Conservation (phyloP, 805 yeast species). For the Wickerhamiella slavikovae region DNA sequence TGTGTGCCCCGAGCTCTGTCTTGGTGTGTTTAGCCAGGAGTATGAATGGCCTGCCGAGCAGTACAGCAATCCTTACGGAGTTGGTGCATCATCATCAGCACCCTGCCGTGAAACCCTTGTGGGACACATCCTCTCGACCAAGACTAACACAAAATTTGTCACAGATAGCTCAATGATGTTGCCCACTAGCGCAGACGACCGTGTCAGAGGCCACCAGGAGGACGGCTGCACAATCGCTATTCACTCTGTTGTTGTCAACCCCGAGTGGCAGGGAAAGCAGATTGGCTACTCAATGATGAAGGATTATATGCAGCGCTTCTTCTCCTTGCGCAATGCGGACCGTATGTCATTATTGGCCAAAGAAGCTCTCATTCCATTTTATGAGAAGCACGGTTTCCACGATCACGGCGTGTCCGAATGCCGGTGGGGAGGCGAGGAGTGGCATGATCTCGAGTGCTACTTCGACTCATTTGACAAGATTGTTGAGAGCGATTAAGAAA, state of each 20-base stretch:
- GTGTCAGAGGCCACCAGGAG: constrained; percentile 55
- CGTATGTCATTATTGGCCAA: constrained; percentile 58
- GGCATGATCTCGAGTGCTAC: constrained; percentile 22
- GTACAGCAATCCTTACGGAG: constrained; percentile 11
- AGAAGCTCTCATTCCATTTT: constrained; percentile 47
- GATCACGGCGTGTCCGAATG: constrained; percentile 46
- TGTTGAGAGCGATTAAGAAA: no score
- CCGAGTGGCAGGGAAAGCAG: constrained; percentile 60
- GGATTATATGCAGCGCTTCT: constrained; percentile 77
- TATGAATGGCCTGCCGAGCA: constrained; percentile 13
- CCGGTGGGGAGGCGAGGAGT: constrained; percentile 32
- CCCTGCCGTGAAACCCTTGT: constrained; percentile 35
- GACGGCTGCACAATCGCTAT: constrained; percentile 54
- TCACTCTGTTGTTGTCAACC: constrained; percentile 62
- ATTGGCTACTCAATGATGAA: constrained; percentile 66
- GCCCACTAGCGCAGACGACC: constrained; percentile 21
- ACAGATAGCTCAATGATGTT: constrained; percentile 40
- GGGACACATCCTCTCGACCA: constrained; percentile 69
- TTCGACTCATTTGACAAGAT: constrained; percentile 12
- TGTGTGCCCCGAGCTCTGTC: constrained; percentile 74
- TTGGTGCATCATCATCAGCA: constrained; percentile 14
- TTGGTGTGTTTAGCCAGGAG: constrained; percentile 50
- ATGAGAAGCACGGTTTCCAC: constrained; percentile 61
- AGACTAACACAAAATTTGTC: constrained; percentile 27
- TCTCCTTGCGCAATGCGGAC: constrained; percentile 72